Conservation (phyloP, 2,329 filamentous ascomycete species). For the Dactylonectria estremocensis region DNA sequence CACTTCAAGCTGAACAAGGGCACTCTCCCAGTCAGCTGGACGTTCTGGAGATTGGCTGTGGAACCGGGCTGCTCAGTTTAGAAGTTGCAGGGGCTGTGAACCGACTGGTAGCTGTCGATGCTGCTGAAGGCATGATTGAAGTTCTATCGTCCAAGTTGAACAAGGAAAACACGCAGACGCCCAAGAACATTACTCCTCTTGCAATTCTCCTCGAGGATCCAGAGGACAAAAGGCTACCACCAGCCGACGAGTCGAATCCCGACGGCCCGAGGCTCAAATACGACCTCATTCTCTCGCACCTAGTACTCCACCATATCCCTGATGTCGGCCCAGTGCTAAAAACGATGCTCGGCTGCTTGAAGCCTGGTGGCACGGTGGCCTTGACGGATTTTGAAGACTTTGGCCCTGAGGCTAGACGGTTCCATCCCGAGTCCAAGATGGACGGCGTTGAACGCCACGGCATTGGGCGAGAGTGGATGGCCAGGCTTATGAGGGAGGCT, state of each 20-base stretch:
- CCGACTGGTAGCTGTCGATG: constrained; percentile 67
- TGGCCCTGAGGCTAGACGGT: constrained; percentile 65
- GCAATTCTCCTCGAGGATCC: constrained; percentile 65
- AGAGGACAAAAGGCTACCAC: constrained; percentile 60
- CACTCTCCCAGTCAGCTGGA: constrained; percentile 42
- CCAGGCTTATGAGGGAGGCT: constrained; percentile 61
- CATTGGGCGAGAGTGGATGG: constrained; percentile 56
- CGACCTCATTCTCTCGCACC: constrained; percentile 67
- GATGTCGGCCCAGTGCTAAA: constrained; percentile 59
- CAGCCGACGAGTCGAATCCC: constrained; percentile 49
- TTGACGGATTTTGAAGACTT: constrained; percentile 73
- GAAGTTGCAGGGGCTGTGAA: constrained; percentile 63
- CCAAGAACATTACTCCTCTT: constrained; percentile 62
- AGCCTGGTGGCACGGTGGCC: constrained; percentile 63
- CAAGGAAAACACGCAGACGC: constrained; percentile 28
- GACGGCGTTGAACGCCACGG: constrained; percentile 70
- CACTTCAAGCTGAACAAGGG: not conserved
- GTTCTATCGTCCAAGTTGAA: constrained; percentile 63
- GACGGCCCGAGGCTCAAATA: constrained; percentile 56
- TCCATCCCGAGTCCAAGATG: constrained; percentile 68
- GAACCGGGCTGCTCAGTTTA: constrained; percentile 69
- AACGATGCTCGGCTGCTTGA: constrained; percentile 64
- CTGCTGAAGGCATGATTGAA: constrained; percentile 68
- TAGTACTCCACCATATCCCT: constrained; percentile 70
- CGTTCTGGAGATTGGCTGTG: constrained; percentile 71